A percentile compares a stretch with the other conserved stretches of the same genome.
Evolutionary conservation across 305 asterid genomes (phyloP).

Genomic region (Ilex paraguariensis): DNA sequence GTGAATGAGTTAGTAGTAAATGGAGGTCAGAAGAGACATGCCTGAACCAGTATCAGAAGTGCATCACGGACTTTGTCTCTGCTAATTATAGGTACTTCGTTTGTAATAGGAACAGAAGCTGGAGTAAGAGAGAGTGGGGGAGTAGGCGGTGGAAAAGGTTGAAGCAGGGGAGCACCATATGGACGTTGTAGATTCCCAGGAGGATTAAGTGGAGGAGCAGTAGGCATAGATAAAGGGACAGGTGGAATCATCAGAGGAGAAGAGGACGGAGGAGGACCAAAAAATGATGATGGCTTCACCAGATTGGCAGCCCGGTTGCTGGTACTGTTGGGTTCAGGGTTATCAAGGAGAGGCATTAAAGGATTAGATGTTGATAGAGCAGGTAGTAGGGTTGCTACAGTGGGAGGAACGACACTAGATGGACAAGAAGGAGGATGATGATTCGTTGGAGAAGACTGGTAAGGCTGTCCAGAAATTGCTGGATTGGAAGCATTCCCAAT

Average conservation of each 20-base stretch:
- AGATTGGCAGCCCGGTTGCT: conserved; percentile 40
- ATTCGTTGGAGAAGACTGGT: conserved; percentile 31
- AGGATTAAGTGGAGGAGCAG: conserved; percentile 59
- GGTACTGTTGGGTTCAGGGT: conserved; percentile 35
- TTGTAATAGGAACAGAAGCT: conserved; percentile 36
- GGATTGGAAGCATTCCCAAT: conserved; percentile 41
- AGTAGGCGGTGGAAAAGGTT: conserved; percentile 77
- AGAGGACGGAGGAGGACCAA: conserved; percentile 45
- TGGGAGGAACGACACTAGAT: conserved; percentile 24
- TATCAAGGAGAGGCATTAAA: conserved; percentile 41
- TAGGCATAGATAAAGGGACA: conserved; percentile 44
- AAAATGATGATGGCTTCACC: conserved; percentile 71
- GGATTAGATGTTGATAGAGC: conserved; percentile 42
- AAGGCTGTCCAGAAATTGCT: conserved; percentile 36
- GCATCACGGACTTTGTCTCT: conserved; percentile 68
- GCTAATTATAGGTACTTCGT: conserved; percentile 37
- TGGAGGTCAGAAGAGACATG: conserved; percentile 17
- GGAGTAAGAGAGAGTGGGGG: conserved; percentile 82
- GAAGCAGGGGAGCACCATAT: conserved; percentile 70
- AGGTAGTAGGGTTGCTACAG: conserved; percentile 33
- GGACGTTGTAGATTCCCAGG: conserved; percentile 49
- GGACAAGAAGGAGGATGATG: conserved; percentile 31
- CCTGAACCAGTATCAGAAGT: conserved; percentile 75
- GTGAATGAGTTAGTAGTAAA: conserved; percentile 1
- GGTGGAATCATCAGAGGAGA: conserved; percentile 45